Conservation (phyloP, 2,329 filamentous ascomycete species). For the Cadophora luteo-olivacea region DNA sequence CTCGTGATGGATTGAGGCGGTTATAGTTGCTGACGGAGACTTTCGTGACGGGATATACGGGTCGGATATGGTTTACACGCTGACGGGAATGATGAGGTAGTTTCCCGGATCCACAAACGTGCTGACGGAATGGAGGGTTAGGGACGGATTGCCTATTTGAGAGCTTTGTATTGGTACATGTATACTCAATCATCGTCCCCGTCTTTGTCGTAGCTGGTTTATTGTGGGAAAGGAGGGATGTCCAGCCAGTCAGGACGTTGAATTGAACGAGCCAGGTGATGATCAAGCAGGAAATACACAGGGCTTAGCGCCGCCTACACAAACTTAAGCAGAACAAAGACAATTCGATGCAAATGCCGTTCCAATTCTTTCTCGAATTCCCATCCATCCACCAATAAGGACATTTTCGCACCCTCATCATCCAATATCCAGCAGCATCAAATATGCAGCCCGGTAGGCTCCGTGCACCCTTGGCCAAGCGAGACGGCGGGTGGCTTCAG, state of each 20-base stretch:
- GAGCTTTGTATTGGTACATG: neutral
- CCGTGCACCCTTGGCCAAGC: neutral
- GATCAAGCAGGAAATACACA: neutral
- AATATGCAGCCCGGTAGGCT: neutral
- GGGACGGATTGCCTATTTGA: neutral
- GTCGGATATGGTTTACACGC: neutral
- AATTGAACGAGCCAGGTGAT: neutral
- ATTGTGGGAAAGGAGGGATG: neutral
- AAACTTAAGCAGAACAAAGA: neutral
- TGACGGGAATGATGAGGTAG: constrained; percentile 1
- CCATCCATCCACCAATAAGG: neutral
- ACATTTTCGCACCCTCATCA: neutral
- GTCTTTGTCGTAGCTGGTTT: neutral
- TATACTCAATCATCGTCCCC: neutral
- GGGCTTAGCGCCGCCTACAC: neutral
- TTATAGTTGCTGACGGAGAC: neutral
- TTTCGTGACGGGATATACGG: neutral
- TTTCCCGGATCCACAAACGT: constrained; percentile 1
- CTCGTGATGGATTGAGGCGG: neutral
- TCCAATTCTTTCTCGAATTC: neutral
- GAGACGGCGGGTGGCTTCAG: constrained; percentile 3
- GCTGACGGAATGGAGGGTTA: neutral
- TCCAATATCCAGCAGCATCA: neutral
- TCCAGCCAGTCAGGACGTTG: neutral
- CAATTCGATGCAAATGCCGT: constrained; percentile 2